Conservation (phyloP, 1,284 basidiomycete species). For the Gymnopus androsaceus region DNA sequence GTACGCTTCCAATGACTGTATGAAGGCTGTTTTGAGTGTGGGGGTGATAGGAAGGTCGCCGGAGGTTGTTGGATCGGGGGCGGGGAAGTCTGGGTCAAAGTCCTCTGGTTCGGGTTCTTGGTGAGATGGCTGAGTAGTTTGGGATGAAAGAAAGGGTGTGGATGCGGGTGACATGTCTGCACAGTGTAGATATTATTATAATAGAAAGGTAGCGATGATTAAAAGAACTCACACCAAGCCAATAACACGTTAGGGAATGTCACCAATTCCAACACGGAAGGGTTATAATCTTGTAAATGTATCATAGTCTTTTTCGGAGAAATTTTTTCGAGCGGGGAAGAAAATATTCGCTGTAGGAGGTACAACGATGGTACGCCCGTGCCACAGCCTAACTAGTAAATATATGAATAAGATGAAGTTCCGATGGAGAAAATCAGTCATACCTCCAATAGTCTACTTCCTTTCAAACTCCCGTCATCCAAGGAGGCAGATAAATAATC, state of each 20-base stretch:
- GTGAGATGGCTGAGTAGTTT: constrained; percentile 10
- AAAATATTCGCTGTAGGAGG: constrained; percentile 67
- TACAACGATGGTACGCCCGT: constrained; percentile 85
- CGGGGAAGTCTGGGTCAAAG: constrained; percentile 22
- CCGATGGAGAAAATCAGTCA: constrained; percentile 20
- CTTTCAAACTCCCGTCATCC: constrained; percentile 27
- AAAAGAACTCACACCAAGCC: constrained; percentile 72
- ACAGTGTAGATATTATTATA: neutral
- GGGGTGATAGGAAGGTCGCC: constrained; percentile 67
- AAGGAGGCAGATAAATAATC: constrained; percentile 48
- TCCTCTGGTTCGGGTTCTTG: constrained; percentile 24
- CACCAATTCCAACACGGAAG: constrained; percentile 78
- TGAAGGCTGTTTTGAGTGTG: constrained; percentile 68
- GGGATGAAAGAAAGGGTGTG: constrained; percentile 34
- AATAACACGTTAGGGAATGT: constrained; percentile 90
- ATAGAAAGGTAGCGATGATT: no score
- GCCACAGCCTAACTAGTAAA: constrained; percentile 85
- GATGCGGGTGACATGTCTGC: constrained; percentile 57
- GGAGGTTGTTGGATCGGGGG: constrained; percentile 27
- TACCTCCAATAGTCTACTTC: constrained; percentile 68
- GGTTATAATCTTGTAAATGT: constrained; percentile 95
- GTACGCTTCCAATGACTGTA: constrained; percentile 50
- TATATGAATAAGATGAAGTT: constrained; percentile 23
- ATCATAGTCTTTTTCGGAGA: constrained; percentile 48
- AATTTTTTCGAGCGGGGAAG: constrained; percentile 22